A percentile compares a stretch with the other conserved stretches of the same genome.
These are phyloP conservation scores for Xylaria bambusicola DNA, from an alignment of 495 filamentous ascomycete species.

Conservation along the genomic window DNA sequence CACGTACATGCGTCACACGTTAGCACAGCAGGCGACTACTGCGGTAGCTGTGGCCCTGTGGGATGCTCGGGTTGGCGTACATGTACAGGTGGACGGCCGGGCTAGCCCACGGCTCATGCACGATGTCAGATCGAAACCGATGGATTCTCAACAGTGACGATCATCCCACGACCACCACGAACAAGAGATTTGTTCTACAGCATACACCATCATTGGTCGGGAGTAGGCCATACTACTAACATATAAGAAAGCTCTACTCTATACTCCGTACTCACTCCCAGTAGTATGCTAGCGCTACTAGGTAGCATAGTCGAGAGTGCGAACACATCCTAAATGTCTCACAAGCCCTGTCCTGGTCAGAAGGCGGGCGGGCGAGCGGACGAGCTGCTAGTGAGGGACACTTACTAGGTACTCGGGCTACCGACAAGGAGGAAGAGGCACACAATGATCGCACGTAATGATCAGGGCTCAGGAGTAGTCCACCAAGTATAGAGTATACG, in stretches of 20 bases:
- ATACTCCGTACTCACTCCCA: too few species aligned
- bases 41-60: slow-evolving; percentile 20
- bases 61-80: slow-evolving; percentile 24
- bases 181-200: not conserved
- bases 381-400: too few species aligned
- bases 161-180: slow-evolving; percentile 21
- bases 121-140: slow-evolving; percentile 38
- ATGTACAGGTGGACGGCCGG: slow-evolving; percentile 28
- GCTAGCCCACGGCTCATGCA: slow-evolving; percentile 34
- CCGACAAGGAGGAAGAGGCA: too few species aligned
- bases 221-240: too few species aligned
- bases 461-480: too few species aligned
- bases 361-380: not conserved
- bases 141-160: slow-evolving; percentile 32
- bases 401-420: too few species aligned
- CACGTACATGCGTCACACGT: slow-evolving; percentile 19
- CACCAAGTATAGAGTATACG: too few species aligned
- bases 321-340: slow-evolving; percentile 14
- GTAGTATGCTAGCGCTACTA: too few species aligned
- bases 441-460: too few species aligned
- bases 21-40: slow-evolving; percentile 22
- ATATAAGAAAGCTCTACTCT: too few species aligned
- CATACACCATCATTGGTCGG: not conserved
- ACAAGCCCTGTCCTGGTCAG: slow-evolving; percentile 8
- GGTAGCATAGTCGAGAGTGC: not conserved